phyloP scores from a whole-genome alignment of 2,329 filamentous ascomycete genomes.

The Ophiostoma ulmi region DNA sequence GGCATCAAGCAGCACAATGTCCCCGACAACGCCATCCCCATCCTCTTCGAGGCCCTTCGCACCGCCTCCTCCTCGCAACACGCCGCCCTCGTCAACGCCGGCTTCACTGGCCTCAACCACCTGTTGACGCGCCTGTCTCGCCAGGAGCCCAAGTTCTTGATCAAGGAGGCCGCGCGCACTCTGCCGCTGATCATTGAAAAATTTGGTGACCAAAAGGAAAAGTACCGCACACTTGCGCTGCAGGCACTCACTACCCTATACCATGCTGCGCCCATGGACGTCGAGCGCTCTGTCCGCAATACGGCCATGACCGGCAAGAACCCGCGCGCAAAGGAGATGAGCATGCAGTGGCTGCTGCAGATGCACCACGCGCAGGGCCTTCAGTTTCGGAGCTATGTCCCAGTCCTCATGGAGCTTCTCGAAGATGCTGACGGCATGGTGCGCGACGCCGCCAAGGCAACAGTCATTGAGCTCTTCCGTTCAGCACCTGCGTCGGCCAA shows the following conservation, averaged over 20 bases:
- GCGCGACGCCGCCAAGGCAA: slow-evolving; percentile 74
- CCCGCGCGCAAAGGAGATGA: slow-evolving; percentile 74
- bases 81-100: slow-evolving; percentile 70
- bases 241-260: slow-evolving; percentile 76
- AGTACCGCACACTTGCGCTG: slow-evolving; percentile 67
- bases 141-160: slow-evolving; percentile 71
- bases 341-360: slow-evolving; percentile 80
- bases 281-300: slow-evolving; percentile 75
- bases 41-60: slow-evolving; percentile 77
- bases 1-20: slow-evolving; percentile 91
- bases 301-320: slow-evolving; percentile 75
- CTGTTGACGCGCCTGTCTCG: slow-evolving; percentile 79
- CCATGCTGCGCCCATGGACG: slow-evolving; percentile 61
- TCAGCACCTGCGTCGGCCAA: slow-evolving; percentile 78
- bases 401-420: slow-evolving; percentile 74
- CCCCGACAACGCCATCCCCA: slow-evolving; percentile 63
- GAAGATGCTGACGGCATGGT: slow-evolving; percentile 88
- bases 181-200: slow-evolving; percentile 75
- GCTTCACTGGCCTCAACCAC: slow-evolving; percentile 83
- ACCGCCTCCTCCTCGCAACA: slow-evolving; percentile 71
- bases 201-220: slow-evolving; percentile 83
- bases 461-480: slow-evolving; percentile 81
- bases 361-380: slow-evolving; percentile 78
- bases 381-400: slow-evolving; percentile 78
- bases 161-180: slow-evolving; percentile 65